Percentiles rank a stretch among this genome's conserved stretches.
Evolutionary conservation across 768 basidiomycete species (phyloP).

Genomic region (Clavulina sp.): DNA sequence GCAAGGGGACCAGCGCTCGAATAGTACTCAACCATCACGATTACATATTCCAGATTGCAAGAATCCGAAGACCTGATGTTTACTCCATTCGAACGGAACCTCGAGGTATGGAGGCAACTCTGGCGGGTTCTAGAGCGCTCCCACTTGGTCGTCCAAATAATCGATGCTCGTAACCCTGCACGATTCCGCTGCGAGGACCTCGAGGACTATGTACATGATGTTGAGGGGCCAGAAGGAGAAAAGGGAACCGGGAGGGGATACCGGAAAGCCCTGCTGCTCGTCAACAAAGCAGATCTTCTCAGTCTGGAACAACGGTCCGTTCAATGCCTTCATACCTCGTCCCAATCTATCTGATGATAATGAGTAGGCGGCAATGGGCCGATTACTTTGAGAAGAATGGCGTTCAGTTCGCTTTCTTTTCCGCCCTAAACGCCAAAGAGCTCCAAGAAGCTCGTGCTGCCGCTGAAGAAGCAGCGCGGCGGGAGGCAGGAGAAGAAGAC

Average conservation of each 20-base stretch:
- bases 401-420: conserved; percentile 79
- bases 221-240: conserved; percentile 70
- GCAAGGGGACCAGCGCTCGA: too few species aligned
- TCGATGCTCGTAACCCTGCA: conserved; percentile 89
- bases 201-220: conserved; percentile 67
- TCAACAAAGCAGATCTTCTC: conserved; percentile 92
- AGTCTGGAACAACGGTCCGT: conserved; percentile 81
- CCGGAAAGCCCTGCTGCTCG: conserved; percentile 61
- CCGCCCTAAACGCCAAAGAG: conserved; percentile 74
- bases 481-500: conserved; percentile 17
- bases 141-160: conserved; percentile 86
- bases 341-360: background rate
- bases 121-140: conserved; percentile 96
- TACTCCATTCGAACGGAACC: conserved; percentile 90
- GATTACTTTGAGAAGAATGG: conserved; percentile 69
- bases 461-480: conserved; percentile 15
- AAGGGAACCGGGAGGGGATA: conserved; percentile 52
- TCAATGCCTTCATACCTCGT: background rate
- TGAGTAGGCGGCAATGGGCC: conserved; percentile 63
- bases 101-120: conserved; percentile 96
- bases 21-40: background rate
- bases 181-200: conserved; percentile 86
- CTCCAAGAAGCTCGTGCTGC: conserved; percentile 52
- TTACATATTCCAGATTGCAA: conserved; percentile 41
- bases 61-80: conserved; percentile 76